Evolutionary conservation across 2,329 filamentous ascomycete species (phyloP), one percentile per base, ranked within the genome.

Genomic region (Colletotrichum cordylinicola): DNA sequence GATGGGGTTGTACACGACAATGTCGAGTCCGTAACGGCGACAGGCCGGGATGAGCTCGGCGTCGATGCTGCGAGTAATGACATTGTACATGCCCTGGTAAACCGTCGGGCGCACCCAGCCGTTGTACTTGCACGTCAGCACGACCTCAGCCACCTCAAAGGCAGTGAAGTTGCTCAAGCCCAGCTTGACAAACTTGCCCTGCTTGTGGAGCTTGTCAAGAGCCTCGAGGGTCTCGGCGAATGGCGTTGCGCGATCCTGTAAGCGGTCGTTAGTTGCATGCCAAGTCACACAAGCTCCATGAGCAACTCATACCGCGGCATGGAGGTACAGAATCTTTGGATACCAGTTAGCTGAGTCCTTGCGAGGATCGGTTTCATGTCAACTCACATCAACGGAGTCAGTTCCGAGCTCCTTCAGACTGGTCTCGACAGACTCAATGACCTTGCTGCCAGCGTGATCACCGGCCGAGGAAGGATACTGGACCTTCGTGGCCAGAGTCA

Each of bases 31-130:
- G 82, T 95, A 96, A 68, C 94, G 91, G 27, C 91, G 91, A 81
- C 94, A 96, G 27, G 92, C 92, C 4, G 92, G 91, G 70, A 97
- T 89, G 56, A 97, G 87, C 83, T 97, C 95, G 1, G 90, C 83
- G 83, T 97, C 95, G 77, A 96, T 93, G 70, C 90, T 91, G 68
- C 95, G 91, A 27, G 93, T 95, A 79, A 96, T 94, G 73, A 91
- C 91, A 84, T 96, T 96, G 85, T 96, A 96, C 94, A 98, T 96
- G 80, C 90, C 96, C 84, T 97, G 95, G 84, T 95, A 98, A 72
- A 98, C 92, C 1, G 94, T 95, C 1, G 95, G 95, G 52, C 93
- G 91, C 18, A 98, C 94, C 94, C 94, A 98, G 77, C 91, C 91
- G 80, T 94, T 93, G 85, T 94, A 92, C 80, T 93, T 93, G 88